Evolutionary conservation across 192 early-diverging fungal species (phyloP), one percentile per base, ranked within the genome.

Genomic region (Podila horticola): DNA sequence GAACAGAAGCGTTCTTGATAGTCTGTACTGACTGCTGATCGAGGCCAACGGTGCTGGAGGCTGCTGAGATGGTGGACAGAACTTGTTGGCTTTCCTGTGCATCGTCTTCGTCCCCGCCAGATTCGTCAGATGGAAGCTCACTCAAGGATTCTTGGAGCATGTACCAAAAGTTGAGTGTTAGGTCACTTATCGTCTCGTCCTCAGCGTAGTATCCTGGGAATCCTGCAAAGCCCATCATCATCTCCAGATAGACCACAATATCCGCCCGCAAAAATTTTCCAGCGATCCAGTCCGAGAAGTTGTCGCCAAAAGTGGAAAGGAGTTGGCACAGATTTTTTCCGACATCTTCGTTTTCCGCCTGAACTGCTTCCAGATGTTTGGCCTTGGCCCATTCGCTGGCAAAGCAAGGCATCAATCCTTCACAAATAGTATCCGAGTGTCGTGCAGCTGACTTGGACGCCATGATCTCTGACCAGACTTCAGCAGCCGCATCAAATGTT

Each of bases 141-240:
- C 82, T 84, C 45, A 93, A 64, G 1, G 91, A 84, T 61, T 94
- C 93, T 72, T 94, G 92, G 13, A 93, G 72, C 57, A 89, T 70
- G 41, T 88, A 92, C 93, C 93, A 94, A 66, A 93, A 91, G 64
- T 90, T 88, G 20, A 94, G 88, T 6, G 93, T 86, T 51, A 91
- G 83, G 51, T 92, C 93, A 62, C 90, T 91, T 67, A 92, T 79
- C 31, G 89, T 89, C 74, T 95, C 91, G 64, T 92, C 90, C 31
- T 87, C 82, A 5, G 88, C 92, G 50, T 87, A 90, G 61, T 91
- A 86, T 4, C 94, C 94, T 5, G 92, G 89, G 67, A 89, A 94
- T 64, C 88, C 87, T 17, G 89, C 90, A 70, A 94, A 87, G 17
- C 85, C 88, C 70, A 95, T 83, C 74, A 91, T 87, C 84, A 88